phyloP scores from a whole-genome alignment of 768 basidiomycete species.

The Rhodotorula diobovata region DNA sequence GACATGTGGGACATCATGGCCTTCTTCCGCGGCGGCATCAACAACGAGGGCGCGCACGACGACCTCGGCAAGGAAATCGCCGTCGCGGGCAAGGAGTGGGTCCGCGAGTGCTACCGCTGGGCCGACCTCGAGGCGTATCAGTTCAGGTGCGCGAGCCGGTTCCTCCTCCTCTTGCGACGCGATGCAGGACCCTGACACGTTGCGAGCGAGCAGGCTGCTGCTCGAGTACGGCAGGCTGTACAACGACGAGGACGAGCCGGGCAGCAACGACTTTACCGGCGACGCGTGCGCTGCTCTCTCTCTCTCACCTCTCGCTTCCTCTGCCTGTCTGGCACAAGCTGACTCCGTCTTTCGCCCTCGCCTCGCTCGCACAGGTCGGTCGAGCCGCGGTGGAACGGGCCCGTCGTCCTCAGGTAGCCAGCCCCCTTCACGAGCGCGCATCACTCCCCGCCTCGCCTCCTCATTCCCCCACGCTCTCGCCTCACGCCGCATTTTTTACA shows the following conservation, averaged over 20 bases:
- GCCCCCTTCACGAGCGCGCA: too few species aligned
- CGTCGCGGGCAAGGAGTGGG: conserved; percentile 39
- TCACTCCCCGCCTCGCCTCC: too few species aligned
- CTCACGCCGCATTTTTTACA: too few species aligned
- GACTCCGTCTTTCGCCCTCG: not conserved
- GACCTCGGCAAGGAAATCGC: conserved; percentile 41
- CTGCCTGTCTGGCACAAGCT: too few species aligned
- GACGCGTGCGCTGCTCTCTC: conserved; percentile 21
- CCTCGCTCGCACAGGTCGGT: not conserved
- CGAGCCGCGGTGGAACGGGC: conserved; percentile 8
- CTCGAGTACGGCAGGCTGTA: conserved; percentile 41
- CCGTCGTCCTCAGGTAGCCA: not conserved
- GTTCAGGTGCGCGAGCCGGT: conserved; percentile 31
- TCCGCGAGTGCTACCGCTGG: conserved; percentile 37
- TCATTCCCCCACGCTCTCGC: too few species aligned
- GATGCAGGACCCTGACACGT: too few species aligned
- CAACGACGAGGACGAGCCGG: conserved; percentile 36
- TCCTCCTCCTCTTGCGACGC: too few species aligned
- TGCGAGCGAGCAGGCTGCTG: conserved; percentile 14
- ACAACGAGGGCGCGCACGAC: conserved; percentile 41
- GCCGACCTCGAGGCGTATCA: conserved; percentile 42
- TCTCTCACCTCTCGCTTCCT: not conserved
- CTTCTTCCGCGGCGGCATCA: conserved; percentile 40
- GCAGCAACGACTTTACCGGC: conserved; percentile 38
- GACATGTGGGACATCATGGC: conserved; percentile 43